Percentiles rank a stretch among this genome's conserved stretches.
Conservation (phyloP, 2,329 filamentous ascomycete species). For the Metarhizium humberi region DNA sequence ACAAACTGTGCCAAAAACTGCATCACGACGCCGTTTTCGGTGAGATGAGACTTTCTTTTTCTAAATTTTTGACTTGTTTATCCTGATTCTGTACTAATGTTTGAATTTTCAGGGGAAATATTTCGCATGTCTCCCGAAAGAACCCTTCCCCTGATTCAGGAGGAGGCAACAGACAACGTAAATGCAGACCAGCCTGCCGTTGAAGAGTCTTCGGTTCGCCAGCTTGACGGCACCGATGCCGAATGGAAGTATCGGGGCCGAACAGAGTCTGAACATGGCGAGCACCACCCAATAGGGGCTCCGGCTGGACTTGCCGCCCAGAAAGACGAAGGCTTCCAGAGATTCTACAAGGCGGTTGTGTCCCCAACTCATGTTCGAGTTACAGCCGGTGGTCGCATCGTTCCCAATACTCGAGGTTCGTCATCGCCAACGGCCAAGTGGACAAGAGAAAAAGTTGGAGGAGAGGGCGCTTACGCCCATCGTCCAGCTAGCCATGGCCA, state of each 20-base stretch:
- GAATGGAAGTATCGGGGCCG: constrained; percentile 38
- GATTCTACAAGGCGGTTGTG: constrained; percentile 59
- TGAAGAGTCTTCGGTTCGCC: constrained; percentile 16
- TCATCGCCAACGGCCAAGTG: constrained; percentile 44
- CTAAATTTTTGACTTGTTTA: neutral
- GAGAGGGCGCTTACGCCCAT: constrained; percentile 12
- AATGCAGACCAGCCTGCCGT: constrained; percentile 2
- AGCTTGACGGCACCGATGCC: constrained; percentile 30
- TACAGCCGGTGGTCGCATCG: constrained; percentile 57
- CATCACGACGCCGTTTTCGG: constrained; percentile 31
- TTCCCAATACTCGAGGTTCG: constrained; percentile 50
- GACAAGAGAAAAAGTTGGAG: constrained; percentile 28
- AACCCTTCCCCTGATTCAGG: constrained; percentile 20
- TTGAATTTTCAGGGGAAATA: constrained; percentile 17
- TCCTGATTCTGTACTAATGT: neutral
- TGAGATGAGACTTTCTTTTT: constrained; percentile 14
- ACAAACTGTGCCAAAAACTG: constrained; percentile 23
- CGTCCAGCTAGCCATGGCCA: constrained; percentile 12
- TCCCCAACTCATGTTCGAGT: constrained; percentile 59
- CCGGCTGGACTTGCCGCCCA: constrained; percentile 44
- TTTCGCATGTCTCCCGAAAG: constrained; percentile 18
- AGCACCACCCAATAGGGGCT: constrained; percentile 40
- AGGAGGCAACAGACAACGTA: constrained; percentile 15
- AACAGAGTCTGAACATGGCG: constrained; percentile 31
- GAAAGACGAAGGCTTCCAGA: constrained; percentile 55